Conservation (phyloP, 2,329 filamentous ascomycete genomes). For the Aspergillus uvarum region DNA sequence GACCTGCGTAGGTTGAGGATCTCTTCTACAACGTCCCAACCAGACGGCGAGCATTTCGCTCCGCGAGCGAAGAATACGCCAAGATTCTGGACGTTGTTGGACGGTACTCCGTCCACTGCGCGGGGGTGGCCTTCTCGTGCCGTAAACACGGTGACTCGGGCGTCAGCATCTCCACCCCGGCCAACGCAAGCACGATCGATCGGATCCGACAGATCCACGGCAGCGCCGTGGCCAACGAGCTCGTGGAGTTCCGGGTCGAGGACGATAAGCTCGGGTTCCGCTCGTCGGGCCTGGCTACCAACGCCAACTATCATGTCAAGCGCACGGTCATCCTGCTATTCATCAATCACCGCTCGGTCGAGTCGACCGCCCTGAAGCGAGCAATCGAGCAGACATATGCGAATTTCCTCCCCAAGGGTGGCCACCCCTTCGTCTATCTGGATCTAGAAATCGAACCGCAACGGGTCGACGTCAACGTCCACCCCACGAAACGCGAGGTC, state of each 20-base stretch:
- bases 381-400: slow-evolving; percentile 88
- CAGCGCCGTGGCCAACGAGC: slow-evolving; percentile 78
- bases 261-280: slow-evolving; percentile 82
- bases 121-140: slow-evolving; percentile 89
- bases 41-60: slow-evolving; percentile 83
- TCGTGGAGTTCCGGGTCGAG: slow-evolving; percentile 71
- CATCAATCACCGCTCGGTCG: slow-evolving; percentile 93
- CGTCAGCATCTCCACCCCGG: slow-evolving; percentile 75
- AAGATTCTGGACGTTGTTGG: slow-evolving; percentile 96
- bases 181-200: slow-evolving; percentile 70
- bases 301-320: slow-evolving; percentile 93
- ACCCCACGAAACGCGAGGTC: slow-evolving; percentile 94
- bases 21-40: slow-evolving; percentile 96
- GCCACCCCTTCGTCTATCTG: slow-evolving; percentile 90
- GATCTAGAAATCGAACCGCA: slow-evolving; percentile 89
- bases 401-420: slow-evolving; percentile 84
- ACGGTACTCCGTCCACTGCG: slow-evolving; percentile 88
- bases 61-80: slow-evolving; percentile 89
- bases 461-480: slow-evolving; percentile 93
- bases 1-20: slow-evolving; percentile 68
- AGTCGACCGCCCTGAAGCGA: slow-evolving; percentile 84
- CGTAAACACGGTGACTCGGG: slow-evolving; percentile 92
- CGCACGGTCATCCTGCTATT: slow-evolving; percentile 85
- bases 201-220: slow-evolving; percentile 90
- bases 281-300: slow-evolving; percentile 77